Percentiles rank a stretch among this genome's conserved stretches.
Evolutionary conservation across 768 basidiomycete genomes (phyloP).

Genomic region (Chalciporus pseudorubinellus): DNA sequence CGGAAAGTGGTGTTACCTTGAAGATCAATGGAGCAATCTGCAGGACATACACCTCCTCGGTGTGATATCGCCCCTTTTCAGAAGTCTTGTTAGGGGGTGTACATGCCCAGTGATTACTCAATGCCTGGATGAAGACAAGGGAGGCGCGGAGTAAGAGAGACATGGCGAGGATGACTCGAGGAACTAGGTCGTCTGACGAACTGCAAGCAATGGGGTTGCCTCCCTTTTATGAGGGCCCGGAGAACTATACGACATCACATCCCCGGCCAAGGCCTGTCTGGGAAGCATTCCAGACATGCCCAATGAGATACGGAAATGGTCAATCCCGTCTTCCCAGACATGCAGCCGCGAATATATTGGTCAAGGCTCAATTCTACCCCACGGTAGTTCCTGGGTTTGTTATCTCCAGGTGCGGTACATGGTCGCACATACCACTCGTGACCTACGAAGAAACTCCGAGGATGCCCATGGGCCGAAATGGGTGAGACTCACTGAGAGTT

Average conservation of each 20-base stretch:
- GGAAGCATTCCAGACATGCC: not conserved
- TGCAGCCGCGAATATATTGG: not conserved
- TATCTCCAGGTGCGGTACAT: too few relatives aligned
- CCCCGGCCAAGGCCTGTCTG: slow-evolving; percentile 2
- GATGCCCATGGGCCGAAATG: too few relatives aligned
- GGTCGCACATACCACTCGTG: too few relatives aligned
- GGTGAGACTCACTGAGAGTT: too few relatives aligned
- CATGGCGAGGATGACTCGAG: slow-evolving; percentile 40
- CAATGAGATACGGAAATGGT: not conserved
- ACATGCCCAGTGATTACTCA: slow-evolving; percentile 50
- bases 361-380: not conserved
- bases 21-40: slow-evolving; percentile 57
- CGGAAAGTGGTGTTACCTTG: slow-evolving; percentile 37
- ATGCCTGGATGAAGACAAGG: slow-evolving; percentile 49
- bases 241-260: not conserved
- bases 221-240: slow-evolving; percentile 19
- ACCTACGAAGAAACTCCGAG: too few relatives aligned
- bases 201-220: not conserved
- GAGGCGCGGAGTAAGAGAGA: slow-evolving; percentile 42
- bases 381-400: not conserved
- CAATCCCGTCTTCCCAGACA: not conserved
- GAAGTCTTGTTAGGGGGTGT: slow-evolving; percentile 58
- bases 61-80: slow-evolving; percentile 50
- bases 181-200: too few relatives aligned
- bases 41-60: slow-evolving; percentile 48